Evolutionary conservation across 352 stramenopile genomes (phyloP).

Genomic region (Elongisporangium undulatum): DNA sequence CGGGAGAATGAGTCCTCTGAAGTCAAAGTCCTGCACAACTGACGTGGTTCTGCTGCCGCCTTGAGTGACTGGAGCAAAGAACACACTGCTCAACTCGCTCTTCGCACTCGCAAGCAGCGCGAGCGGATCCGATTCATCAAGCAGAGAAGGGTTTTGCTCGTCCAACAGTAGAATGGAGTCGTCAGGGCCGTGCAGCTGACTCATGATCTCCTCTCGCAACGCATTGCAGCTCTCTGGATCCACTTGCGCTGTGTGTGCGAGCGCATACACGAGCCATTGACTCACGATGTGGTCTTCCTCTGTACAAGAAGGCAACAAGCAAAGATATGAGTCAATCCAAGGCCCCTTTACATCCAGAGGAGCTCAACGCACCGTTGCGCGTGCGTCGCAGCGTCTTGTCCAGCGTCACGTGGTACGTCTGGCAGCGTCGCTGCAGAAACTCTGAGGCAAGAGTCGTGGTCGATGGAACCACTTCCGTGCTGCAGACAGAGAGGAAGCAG

Average conservation of each 20-base stretch:
- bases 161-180: not conserved
- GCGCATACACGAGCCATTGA: conserved; percentile 61
- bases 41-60: not conserved
- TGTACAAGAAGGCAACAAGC: not conserved
- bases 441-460: not conserved
- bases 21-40: conserved; percentile 31
- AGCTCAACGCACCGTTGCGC: conserved; percentile 18
- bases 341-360: too few species aligned
- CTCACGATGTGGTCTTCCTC: conserved; percentile 74
- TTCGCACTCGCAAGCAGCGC: conserved; percentile 1
- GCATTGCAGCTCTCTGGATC: conserved; percentile 21
- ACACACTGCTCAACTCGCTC: conserved; percentile 29
- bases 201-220: conserved; percentile 26
- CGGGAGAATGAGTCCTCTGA: conserved; percentile 59
- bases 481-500: conserved; percentile 66
- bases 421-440: conserved; percentile 23
- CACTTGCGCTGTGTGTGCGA: conserved; percentile 37
- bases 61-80: conserved; percentile 30
- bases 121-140: not conserved
- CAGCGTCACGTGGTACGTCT: conserved; percentile 60
- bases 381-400: conserved; percentile 55
- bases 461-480: conserved; percentile 7
- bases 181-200: conserved; percentile 25
- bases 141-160: not conserved
- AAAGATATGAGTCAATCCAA: not conserved